These are phyloP conservation scores for Nicotiana paniculata DNA, from an alignment of 257 asterid species.

Conservation along the genomic window DNA sequence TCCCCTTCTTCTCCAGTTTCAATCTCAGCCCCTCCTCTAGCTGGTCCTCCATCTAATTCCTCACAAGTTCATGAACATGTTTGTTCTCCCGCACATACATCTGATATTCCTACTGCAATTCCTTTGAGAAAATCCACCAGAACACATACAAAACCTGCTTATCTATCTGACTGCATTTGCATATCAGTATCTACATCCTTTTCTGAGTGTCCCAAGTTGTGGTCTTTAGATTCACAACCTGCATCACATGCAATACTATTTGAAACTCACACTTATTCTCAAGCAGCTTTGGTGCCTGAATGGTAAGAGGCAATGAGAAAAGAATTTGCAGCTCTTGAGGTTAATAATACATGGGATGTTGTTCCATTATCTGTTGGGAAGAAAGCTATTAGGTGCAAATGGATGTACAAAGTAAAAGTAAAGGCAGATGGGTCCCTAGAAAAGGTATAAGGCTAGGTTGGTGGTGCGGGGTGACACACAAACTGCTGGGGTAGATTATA, in stretches of 20 bases:
- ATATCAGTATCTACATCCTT: neutral
- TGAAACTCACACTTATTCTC: neutral
- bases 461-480: neutral
- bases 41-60: no score
- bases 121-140: neutral
- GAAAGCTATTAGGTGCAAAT: neutral
- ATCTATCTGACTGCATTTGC: neutral
- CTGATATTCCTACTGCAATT: no score
- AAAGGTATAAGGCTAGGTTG: neutral
- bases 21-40: no score
- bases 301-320: neutral
- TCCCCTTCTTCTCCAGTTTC: no score
- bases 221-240: neutral
- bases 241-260: accelerated
- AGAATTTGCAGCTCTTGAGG: neutral
- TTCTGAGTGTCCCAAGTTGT: no score
- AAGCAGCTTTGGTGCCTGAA: neutral
- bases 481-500: neutral
- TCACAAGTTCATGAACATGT: no score
- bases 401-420: neutral
- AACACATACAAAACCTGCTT: neutral
- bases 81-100: no score
- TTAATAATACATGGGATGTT: neutral
- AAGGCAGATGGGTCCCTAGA: neutral
- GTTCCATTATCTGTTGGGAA: neutral